Percentiles rank a stretch among this genome's conserved stretches.
These are phyloP conservation scores for Cytidiella melzeri DNA, from an alignment of 768 basidiomycete species.

Conservation along the genomic window DNA sequence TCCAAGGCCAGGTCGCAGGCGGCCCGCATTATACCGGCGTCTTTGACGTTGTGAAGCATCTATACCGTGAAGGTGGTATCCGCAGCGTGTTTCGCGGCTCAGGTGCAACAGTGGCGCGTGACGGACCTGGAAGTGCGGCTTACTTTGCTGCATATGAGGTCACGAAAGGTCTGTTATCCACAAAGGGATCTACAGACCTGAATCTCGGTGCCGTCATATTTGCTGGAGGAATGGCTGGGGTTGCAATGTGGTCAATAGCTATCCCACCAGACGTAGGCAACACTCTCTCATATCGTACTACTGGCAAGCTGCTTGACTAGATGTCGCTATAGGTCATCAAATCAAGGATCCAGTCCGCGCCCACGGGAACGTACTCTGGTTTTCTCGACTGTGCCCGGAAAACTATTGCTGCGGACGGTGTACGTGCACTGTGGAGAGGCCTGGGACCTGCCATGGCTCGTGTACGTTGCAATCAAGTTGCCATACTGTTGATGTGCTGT, in stretches of 20 bases:
- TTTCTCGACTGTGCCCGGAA: slow-evolving; percentile 90
- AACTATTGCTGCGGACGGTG: slow-evolving; percentile 85
- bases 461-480: slow-evolving; percentile 50
- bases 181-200: slow-evolving; percentile 70
- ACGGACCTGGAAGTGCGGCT: slow-evolving; percentile 96
- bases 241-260: slow-evolving; percentile 97
- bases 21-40: slow-evolving; percentile 82
- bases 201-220: slow-evolving; percentile 83
- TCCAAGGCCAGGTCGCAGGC: slow-evolving; percentile 93
- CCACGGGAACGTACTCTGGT: slow-evolving; percentile 95
- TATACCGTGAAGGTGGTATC: slow-evolving; percentile 92
- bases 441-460: slow-evolving; percentile 96
- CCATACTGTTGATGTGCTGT: neutral
- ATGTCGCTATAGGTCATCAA: slow-evolving; percentile 68
- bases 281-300: neutral
- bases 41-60: slow-evolving; percentile 79
- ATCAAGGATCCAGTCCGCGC: slow-evolving; percentile 92
- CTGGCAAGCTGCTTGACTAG: neutral
- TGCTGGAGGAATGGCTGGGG: slow-evolving; percentile 90
- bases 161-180: slow-evolving; percentile 81
- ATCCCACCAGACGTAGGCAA: slow-evolving; percentile 90
- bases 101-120: slow-evolving; percentile 87
- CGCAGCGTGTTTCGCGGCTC: slow-evolving; percentile 91
- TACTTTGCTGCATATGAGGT: slow-evolving; percentile 98
- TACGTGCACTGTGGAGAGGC: slow-evolving; percentile 89